phyloP scores from a whole-genome alignment of 1,284 basidiomycete species.

The Ganoderma boninense region DNA sequence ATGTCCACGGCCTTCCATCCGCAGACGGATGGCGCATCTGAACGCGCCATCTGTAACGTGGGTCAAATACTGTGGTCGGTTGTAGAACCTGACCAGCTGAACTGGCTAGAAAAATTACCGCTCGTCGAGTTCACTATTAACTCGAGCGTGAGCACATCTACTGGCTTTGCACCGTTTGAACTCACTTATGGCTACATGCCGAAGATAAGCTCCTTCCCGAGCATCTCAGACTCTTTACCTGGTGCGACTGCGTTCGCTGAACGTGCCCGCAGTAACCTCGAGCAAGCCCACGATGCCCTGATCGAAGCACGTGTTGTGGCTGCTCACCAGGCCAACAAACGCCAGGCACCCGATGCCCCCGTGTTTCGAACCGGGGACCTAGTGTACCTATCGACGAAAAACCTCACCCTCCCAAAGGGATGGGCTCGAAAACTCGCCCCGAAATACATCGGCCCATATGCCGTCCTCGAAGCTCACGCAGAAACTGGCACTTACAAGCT shows the following conservation, averaged over 20 bases:
- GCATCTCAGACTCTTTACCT: not conserved
- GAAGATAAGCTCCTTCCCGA: not conserved
- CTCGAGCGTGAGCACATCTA: constrained; percentile 39
- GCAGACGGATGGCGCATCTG: constrained; percentile 41
- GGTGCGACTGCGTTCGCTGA: constrained; percentile 8
- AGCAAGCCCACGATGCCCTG: constrained; percentile 40
- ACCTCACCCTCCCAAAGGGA: constrained; percentile 46
- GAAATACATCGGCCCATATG: constrained; percentile 44
- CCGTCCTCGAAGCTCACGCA: constrained; percentile 27
- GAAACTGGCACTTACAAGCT: constrained; percentile 37
- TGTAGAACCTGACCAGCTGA: constrained; percentile 41
- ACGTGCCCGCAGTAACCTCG: constrained; percentile 25
- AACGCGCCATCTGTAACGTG: constrained; percentile 42
- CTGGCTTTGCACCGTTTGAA: constrained; percentile 48
- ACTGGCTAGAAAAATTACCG: constrained; percentile 44
- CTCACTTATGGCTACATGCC: constrained; percentile 44
- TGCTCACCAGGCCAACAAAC: constrained; percentile 39
- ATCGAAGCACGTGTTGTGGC: constrained; percentile 34
- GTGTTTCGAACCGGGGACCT: constrained; percentile 31
- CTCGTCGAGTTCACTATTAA: constrained; percentile 48
- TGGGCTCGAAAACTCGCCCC: too few species aligned
- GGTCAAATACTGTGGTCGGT: constrained; percentile 42
- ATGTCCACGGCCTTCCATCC: constrained; percentile 46
- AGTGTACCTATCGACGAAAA: constrained; percentile 46
- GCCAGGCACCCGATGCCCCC: constrained; percentile 20